These are phyloP conservation scores for Gaeumannomyces tritici DNA, from an alignment of 2,329 filamentous ascomycete species.

Conservation along the genomic window DNA sequence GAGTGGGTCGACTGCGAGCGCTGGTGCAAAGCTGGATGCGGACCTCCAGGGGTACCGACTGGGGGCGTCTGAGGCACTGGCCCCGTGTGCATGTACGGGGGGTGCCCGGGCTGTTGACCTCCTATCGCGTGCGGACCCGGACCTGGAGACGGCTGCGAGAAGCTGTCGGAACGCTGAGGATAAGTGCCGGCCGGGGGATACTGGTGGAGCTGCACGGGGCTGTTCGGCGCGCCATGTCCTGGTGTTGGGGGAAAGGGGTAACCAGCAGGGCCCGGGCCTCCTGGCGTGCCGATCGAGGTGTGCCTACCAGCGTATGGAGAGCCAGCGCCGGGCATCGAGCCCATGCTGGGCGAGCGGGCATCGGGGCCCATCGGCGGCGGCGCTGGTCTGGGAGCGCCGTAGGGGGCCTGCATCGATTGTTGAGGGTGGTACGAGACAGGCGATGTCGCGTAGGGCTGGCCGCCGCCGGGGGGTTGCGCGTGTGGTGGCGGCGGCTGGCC, in stretches of 20 bases:
- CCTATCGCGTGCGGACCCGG: constrained; percentile 12
- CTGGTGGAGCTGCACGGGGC: constrained; percentile 40
- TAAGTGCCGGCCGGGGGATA: constrained; percentile 35
- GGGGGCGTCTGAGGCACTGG: constrained; percentile 40
- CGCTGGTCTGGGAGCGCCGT: constrained; percentile 28
- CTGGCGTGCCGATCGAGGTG: constrained; percentile 1
- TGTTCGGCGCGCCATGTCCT: constrained; percentile 30
- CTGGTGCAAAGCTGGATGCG: constrained; percentile 28
- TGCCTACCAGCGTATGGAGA: constrained; percentile 28
- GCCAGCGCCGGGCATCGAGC: constrained; percentile 27
- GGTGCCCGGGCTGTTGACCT: constrained; percentile 19
- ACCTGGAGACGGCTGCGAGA: constrained; percentile 22
- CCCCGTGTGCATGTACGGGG: constrained; percentile 27
- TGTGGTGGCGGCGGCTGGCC: constrained; percentile 12
- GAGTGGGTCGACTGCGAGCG: constrained; percentile 51
- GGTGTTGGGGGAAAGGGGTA: constrained; percentile 42
- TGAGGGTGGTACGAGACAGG: constrained; percentile 25
- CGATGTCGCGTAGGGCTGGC: constrained; percentile 24
- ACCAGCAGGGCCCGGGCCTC: constrained; percentile 22
- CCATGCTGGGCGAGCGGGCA: constrained; percentile 38
- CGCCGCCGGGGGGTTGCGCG: constrained; percentile 19
- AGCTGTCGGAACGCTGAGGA: constrained; percentile 33
- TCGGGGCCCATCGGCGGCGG: constrained; percentile 38
- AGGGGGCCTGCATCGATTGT: constrained; percentile 13
- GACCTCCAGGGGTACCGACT: constrained; percentile 30